A percentile compares a stretch with the other conserved stretches of the same genome.
Conservation (phyloP, 495 filamentous ascomycete species). For the Trichoderma parareesei region DNA sequence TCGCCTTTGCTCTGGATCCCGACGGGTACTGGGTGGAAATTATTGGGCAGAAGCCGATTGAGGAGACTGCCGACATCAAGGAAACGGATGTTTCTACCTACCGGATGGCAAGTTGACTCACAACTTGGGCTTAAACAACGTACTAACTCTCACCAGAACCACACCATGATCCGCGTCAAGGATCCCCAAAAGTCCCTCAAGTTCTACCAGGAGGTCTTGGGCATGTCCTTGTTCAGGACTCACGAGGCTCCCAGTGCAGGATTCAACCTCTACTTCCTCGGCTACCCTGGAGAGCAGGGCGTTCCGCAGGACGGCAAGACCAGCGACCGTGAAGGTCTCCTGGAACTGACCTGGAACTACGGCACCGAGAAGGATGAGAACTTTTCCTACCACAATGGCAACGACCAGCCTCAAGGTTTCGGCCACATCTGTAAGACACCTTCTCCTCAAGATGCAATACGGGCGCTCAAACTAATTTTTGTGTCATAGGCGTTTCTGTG, state of each 20-base stretch:
- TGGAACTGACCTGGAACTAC: slow-evolving; percentile 95
- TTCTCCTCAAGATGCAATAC: not conserved
- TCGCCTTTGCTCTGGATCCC: slow-evolving; percentile 89
- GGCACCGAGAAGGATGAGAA: slow-evolving; percentile 84
- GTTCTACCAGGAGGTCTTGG: slow-evolving; percentile 86
- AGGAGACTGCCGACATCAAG: slow-evolving; percentile 29
- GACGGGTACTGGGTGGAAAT: slow-evolving; percentile 89
- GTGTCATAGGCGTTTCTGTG: slow-evolving; percentile 60
- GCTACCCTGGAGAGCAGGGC: slow-evolving; percentile 52
- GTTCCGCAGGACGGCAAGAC: slow-evolving; percentile 42
- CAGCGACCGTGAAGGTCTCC: slow-evolving; percentile 67
- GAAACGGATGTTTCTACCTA: slow-evolving; percentile 34
- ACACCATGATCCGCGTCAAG: slow-evolving; percentile 95
- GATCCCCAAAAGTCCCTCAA: slow-evolving; percentile 71
- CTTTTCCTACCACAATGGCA: slow-evolving; percentile 88
- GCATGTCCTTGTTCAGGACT: slow-evolving; percentile 74
- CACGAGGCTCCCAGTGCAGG: slow-evolving; percentile 57
- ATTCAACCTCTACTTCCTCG: slow-evolving; percentile 92
- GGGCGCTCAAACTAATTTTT: not conserved
- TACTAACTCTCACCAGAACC: slow-evolving; percentile 53
- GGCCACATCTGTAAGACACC: slow-evolving; percentile 72
- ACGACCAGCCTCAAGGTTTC: slow-evolving; percentile 85
- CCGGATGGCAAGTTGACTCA: slow-evolving; percentile 30
- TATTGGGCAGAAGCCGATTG: slow-evolving; percentile 38
- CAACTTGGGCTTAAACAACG: not conserved